Evolutionary conservation across 768 basidiomycete genomes (phyloP), one percentile per base, ranked within the genome.

Genomic region (Mycena floridula): DNA sequence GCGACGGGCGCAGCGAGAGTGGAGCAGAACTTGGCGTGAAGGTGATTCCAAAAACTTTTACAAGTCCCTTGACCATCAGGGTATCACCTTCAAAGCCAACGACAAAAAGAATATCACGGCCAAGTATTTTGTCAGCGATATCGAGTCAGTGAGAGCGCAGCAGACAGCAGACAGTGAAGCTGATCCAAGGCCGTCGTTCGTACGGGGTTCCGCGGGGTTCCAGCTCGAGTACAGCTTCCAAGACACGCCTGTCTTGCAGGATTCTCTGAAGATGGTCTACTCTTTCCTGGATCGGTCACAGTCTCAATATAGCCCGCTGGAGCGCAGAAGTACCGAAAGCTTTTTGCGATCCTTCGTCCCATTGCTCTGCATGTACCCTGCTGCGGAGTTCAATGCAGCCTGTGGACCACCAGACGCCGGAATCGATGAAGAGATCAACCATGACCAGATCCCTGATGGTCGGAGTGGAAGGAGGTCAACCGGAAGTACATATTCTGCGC

Each of bases 21-120:
- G 92, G 91, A 90, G 86, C 65, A 79, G 87, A 48, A 94, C 92
- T 13, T 98, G 96, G 96, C 76, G 92, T 41, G 95, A 97, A 61
- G 87, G 94, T 40, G 92, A 99, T 56, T 85, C 85, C 45, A 93
- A 92, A 68, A 98, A 98, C 69, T 98, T 94, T 60, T 95, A 96
- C 81, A 97, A 95, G 67, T 85, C 87, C 24, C 81, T 98, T 40
- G 96, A 99, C 60, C 91, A 96, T 58, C 94, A 96, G 61, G 94
- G 92, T 15, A 88, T 89, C 61, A 81, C 76, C 47, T 96, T 95
- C 81, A 98, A 97, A 69, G 74, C 75, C 46, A 94, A 91, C 62
- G 96, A 99, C 73, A 97, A 97, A 78, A 90, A 90, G 65, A 77
- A 74, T 47, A 86, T 93, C 57, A 91, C 86, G 6, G 74, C 87